Conservation (phyloP, 371 early-diverging fungal genomes). For the Mycotypha africana region DNA sequence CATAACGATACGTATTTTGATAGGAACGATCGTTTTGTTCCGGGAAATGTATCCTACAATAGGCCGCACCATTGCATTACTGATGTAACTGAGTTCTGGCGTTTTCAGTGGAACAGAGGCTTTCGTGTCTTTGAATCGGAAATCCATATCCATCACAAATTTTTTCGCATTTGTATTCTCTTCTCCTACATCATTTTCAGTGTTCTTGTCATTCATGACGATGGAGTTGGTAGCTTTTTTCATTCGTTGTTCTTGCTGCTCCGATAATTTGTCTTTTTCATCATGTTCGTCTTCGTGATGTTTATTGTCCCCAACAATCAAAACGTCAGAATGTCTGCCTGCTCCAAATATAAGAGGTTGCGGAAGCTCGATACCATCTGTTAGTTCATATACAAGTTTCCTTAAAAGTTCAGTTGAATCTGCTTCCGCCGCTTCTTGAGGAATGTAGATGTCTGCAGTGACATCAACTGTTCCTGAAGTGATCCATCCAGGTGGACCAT, state of each 20-base stretch:
- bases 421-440: conserved; percentile 55
- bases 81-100: conserved; percentile 71
- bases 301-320: conserved; percentile 33
- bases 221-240: conserved; percentile 1
- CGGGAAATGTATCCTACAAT: conserved; percentile 94
- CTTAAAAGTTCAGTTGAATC: conserved; percentile 52
- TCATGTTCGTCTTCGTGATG: conserved; percentile 6
- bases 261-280: not conserved
- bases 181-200: conserved; percentile 2
- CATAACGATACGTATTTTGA: conserved; percentile 74
- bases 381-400: conserved; percentile 69
- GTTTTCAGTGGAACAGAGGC: conserved; percentile 81
- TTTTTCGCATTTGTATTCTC: conserved; percentile 12
- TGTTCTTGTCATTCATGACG: too few relatives aligned
- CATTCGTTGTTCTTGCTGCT: too few relatives aligned
- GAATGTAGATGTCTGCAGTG: conserved; percentile 67
- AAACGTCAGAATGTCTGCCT: conserved; percentile 34
- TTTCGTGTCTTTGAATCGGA: conserved; percentile 85
- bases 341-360: conserved; percentile 51
- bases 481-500: conserved; percentile 94
- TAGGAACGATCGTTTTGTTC: conserved; percentile 79
- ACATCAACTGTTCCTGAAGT: conserved; percentile 86
- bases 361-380: conserved; percentile 70
- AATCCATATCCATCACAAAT: conserved; percentile 65
- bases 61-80: conserved; percentile 84